Evolutionary conservation across 306 rosid species (phyloP).

Genomic region (Bauhinia variegata): DNA sequence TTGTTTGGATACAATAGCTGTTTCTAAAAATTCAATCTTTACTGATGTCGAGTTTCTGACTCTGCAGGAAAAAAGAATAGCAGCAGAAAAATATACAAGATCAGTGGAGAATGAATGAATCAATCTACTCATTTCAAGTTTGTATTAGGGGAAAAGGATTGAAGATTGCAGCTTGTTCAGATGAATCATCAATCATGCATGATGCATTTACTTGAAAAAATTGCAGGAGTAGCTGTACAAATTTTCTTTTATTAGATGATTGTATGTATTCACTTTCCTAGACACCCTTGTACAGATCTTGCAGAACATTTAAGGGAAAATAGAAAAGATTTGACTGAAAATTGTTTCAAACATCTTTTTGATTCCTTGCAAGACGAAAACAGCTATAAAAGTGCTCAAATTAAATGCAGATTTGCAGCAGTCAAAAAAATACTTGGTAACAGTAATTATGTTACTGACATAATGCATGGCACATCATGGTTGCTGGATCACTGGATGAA

Average conservation of each 20-base stretch:
- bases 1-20: neutral
- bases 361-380: too few relatives aligned
- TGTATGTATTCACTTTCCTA: neutral
- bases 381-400: too few relatives aligned
- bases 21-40: neutral
- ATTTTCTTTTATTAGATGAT: neutral
- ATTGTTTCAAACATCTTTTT: constrained; percentile 7
- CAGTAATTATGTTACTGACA: too few relatives aligned
- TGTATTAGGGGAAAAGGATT: neutral
- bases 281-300: constrained; percentile 24
- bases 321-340: neutral
- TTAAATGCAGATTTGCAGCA: too few relatives aligned
- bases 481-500: too few relatives aligned
- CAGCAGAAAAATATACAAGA: constrained; percentile 40
- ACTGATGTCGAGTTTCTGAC: neutral
- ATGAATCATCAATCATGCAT: neutral
- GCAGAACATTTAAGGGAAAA: neutral
- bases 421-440: too few relatives aligned
- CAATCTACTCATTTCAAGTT: neutral
- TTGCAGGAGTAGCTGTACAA: too few relatives aligned
- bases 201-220: neutral
- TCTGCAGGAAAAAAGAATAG: constrained; percentile 46
- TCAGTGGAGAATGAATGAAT: constrained; percentile 43
- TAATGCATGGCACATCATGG: too few relatives aligned
- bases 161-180: constrained; percentile 11